Base-by-base conservation (phyloP, 1,284 basidiomycete species). In the Fomitopsis palustris region DNA sequence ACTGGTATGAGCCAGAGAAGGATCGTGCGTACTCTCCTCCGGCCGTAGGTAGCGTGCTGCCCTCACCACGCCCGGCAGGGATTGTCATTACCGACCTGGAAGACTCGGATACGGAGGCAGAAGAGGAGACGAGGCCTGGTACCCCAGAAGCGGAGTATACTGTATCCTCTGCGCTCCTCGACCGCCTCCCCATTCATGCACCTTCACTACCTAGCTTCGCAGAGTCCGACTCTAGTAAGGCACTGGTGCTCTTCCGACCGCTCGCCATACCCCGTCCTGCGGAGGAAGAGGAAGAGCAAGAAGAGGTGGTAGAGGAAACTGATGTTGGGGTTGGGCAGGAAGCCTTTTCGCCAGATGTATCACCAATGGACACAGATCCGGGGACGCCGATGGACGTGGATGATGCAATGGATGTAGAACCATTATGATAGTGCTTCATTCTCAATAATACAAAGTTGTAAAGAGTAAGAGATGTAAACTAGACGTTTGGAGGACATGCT, bases 1-100 rank as follows among this genome's bases (percentile, higher is more conserved):
- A 83, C 19, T 88, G 85, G 84, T 88, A 87, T 65, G 86, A 90
- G 66, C 78, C 82, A 8, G 87, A 88, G 67, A 85, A 81, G 64
- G 84, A 88, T 69, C 80, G 86, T 88, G 71, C 67, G 85, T 54
- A 23, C 19, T 19, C 7, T 35, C 19, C 19, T 16, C 6, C 2
- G 19, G 3, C 16, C 29, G 14, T 6, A 9, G 10, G 12, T 33
- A 49, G 35, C 29, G 21, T 81, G 49, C 49, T 54, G 55, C 5
- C 43, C 45, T 59, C 49, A 12, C 59, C 31, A 42, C 19, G 56
- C 33, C 58, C 29, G 45, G 43, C 70, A 86, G 84, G 84, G 35
- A 86, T 85, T 58, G 75, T 87, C 38, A 76, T 88, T 38, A 86
- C 84, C n/a, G 81, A 85, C 67, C 75, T 88, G 52, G 83, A 85